phyloP scores from a whole-genome alignment of 495 filamentous ascomycete species.

The Polyplosphaeria fusca region DNA sequence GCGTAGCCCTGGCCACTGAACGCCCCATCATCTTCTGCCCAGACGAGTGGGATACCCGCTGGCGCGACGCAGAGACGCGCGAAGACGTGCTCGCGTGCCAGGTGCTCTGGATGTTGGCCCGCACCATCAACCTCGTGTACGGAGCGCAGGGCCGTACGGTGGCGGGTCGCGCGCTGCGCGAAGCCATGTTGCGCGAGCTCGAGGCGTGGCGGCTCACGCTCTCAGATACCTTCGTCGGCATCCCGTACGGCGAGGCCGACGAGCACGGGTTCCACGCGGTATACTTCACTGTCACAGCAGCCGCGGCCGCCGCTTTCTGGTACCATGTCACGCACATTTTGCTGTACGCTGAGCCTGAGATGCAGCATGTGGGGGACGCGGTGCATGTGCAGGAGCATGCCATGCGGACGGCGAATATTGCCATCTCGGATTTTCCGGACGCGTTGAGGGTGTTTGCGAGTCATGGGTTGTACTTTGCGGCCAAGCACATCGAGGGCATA shows the following conservation, averaged over 20 bases:
- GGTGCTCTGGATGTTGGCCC: conserved; percentile 21
- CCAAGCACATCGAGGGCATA: conserved; percentile 28
- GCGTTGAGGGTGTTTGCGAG: conserved; percentile 17
- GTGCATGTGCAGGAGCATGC: conserved; percentile 22
- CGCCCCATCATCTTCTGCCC: conserved; percentile 15
- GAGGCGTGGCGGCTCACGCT: conserved; percentile 20
- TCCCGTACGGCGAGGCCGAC: conserved; percentile 22
- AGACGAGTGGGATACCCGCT: conserved; percentile 25
- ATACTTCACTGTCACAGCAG: conserved; percentile 29
- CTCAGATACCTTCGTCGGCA: conserved; percentile 19
- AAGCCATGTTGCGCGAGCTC: conserved; percentile 10
- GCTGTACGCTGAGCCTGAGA: conserved; percentile 22
- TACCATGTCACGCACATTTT: conserved; percentile 24
- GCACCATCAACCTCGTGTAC: conserved; percentile 20
- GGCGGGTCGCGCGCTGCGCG: neutral
- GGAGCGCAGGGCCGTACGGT: conserved; percentile 5
- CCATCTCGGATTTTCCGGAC: conserved; percentile 27
- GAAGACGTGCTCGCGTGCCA: conserved; percentile 33
- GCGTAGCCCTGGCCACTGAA: conserved; percentile 29
- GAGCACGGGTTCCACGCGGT: conserved; percentile 24
- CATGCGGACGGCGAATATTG: conserved; percentile 16
- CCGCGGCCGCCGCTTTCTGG: conserved; percentile 27
- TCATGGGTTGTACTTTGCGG: conserved; percentile 23
- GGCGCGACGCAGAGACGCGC: conserved; percentile 13
- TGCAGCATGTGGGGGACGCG: neutral